These are phyloP conservation scores for Fusarium longipes DNA, from an alignment of 2,329 filamentous ascomycete genomes.

Conservation along the genomic window DNA sequence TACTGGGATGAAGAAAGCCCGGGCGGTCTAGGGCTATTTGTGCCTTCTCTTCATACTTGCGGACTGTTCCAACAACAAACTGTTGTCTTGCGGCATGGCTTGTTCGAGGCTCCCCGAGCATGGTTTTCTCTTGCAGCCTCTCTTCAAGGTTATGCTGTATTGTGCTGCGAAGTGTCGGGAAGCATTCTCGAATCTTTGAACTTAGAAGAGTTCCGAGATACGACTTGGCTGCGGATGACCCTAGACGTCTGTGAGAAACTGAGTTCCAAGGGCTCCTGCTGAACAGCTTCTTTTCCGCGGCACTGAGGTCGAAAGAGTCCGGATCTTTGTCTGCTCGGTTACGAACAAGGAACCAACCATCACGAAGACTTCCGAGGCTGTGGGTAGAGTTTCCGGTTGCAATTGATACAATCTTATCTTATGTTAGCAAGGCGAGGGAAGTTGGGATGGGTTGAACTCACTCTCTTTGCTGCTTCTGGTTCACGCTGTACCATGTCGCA, in stretches of 20 bases:
- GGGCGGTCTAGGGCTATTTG: constrained; percentile 42
- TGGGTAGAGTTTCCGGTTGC: constrained; percentile 9
- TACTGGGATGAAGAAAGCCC: constrained; percentile 29
- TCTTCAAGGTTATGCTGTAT: constrained; percentile 39
- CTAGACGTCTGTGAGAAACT: constrained; percentile 42
- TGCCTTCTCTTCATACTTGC: constrained; percentile 39
- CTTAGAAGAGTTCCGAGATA: constrained; percentile 49
- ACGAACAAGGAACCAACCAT: constrained; percentile 53
- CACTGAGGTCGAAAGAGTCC: constrained; percentile 42
- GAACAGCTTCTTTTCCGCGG: constrained; percentile 48
- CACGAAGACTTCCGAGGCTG: constrained; percentile 5
- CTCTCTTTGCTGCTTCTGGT: constrained; percentile 17
- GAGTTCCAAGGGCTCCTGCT: constrained; percentile 44
- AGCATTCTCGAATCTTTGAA: constrained; percentile 51
- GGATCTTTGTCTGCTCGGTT: constrained; percentile 47
- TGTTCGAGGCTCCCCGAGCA: constrained; percentile 46
- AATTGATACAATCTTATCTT: constrained; percentile 23
- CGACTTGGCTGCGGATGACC: constrained; percentile 46
- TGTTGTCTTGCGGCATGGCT: constrained; percentile 39
- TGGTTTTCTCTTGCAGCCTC: constrained; percentile 10
- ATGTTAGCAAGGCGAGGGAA: neutral
- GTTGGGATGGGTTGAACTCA: neutral
- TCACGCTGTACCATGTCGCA: constrained; percentile 47
- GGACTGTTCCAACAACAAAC: constrained; percentile 44
- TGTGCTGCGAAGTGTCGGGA: constrained; percentile 45